These are phyloP conservation scores for Coemansia brasiliensis DNA, from an alignment of 192 early-diverging fungal genomes.

Conservation along the genomic window DNA sequence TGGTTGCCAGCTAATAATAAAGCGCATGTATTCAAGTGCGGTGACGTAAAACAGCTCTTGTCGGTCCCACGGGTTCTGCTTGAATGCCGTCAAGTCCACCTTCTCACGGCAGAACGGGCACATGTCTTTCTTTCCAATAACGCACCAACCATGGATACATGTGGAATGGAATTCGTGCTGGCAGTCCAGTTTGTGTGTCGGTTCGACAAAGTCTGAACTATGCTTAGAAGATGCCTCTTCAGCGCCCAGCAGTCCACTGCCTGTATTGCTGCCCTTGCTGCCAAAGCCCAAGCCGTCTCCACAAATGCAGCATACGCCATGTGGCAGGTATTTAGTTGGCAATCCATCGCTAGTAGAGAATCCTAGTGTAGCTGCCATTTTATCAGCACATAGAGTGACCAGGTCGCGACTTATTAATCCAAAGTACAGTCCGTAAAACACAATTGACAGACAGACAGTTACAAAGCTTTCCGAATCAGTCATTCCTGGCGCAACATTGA, in stretches of 20 bases:
- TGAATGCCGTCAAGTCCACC: slow-evolving; percentile 49
- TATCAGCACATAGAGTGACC: slow-evolving; percentile 48
- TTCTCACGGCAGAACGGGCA: slow-evolving; percentile 58
- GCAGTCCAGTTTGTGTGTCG: slow-evolving; percentile 39
- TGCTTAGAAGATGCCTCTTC: background rate
- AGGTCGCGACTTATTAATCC: slow-evolving; percentile 53
- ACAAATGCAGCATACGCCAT: slow-evolving; percentile 46
- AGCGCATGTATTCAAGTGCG: slow-evolving; percentile 55
- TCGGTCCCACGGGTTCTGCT: slow-evolving; percentile 52
- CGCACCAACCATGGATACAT: slow-evolving; percentile 58
- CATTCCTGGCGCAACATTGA: slow-evolving; percentile 39
- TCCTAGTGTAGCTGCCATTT: slow-evolving; percentile 49
- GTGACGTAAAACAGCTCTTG: slow-evolving; percentile 54
- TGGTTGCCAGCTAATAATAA: slow-evolving; percentile 55
- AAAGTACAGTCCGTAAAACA: slow-evolving; percentile 55
- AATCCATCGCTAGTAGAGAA: slow-evolving; percentile 27
- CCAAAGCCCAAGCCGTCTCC: slow-evolving; percentile 24
- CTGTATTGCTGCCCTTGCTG: background rate
- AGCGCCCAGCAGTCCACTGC: background rate
- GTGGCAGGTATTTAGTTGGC: slow-evolving; percentile 36
- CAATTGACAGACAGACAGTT: slow-evolving; percentile 20
- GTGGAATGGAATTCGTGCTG: slow-evolving; percentile 54
- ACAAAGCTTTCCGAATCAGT: slow-evolving; percentile 40
- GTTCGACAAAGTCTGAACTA: slow-evolving; percentile 13
- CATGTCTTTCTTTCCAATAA: slow-evolving; percentile 53